These are phyloP conservation scores for Eleusine coracana DNA, from an alignment of 176 grass and related monocot genomes.

Conservation along the genomic window DNA sequence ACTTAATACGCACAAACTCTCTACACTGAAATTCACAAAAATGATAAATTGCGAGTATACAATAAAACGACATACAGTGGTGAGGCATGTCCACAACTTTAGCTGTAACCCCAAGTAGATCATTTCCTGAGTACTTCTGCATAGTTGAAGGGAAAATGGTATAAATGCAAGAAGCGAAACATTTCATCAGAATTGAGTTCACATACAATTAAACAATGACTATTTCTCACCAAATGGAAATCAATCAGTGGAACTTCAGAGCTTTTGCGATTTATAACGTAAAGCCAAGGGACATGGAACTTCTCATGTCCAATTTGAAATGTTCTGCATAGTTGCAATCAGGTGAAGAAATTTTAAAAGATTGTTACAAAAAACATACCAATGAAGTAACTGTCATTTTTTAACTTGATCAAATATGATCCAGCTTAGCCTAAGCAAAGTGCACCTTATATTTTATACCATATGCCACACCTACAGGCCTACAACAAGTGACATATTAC, in stretches of 20 bases:
- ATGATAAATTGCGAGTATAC: background rate
- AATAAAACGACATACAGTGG: slow-evolving; percentile 63
- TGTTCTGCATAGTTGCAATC: slow-evolving; percentile 65
- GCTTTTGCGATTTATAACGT: slow-evolving; percentile 94
- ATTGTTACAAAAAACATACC: background rate
- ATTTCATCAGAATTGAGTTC: slow-evolving; percentile 17
- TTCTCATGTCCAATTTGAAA: slow-evolving; percentile 99
- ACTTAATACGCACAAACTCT: background rate
- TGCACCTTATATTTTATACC: slow-evolving; percentile 20
- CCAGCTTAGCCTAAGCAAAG: background rate
- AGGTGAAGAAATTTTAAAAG: slow-evolving; percentile 29
- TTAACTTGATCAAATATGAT: background rate
- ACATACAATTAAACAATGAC: slow-evolving; percentile 2
- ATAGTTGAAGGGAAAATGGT: slow-evolving; percentile 40
- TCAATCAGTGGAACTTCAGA: slow-evolving; percentile 93
- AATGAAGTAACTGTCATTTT: background rate
- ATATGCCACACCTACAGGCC: background rate
- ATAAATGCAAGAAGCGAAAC: slow-evolving; percentile 30
- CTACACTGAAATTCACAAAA: background rate
- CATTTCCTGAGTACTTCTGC: slow-evolving; percentile 91
- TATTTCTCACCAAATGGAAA: slow-evolving; percentile 87
- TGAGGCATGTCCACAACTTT: slow-evolving; percentile 99
- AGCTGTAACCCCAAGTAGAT: slow-evolving; percentile 90
- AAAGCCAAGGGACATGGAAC: slow-evolving; percentile 98
- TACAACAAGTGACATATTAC: background rate